Percentiles rank a stretch among this genome's conserved stretches.
Evolutionary conservation across 176 grass and related monocot genomes (phyloP).

Genomic region (Poa annua): DNA sequence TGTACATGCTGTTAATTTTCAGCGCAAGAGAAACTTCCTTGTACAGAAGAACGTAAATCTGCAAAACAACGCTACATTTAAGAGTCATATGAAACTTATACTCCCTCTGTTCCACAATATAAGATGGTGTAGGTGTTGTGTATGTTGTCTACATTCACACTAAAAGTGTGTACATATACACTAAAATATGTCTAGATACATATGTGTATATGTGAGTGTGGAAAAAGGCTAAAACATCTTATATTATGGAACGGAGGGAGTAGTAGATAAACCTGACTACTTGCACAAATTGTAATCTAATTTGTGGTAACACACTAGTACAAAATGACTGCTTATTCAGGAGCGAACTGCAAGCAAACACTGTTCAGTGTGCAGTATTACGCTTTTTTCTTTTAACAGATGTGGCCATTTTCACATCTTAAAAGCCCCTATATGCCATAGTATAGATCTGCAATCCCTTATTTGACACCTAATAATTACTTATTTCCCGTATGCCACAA

Average conservation of each 20-base stretch:
- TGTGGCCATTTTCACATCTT: background rate
- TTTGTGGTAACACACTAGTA: background rate
- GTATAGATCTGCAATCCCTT: background rate
- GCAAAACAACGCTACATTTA: conserved; percentile 37
- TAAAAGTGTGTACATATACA: too few species aligned
- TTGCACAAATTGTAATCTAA: background rate
- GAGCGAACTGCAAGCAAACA: background rate
- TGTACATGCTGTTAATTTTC: conserved; percentile 98
- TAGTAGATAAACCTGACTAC: conserved; percentile 3
- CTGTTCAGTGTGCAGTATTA: background rate
- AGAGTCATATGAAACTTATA: background rate
- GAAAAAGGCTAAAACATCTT: too few species aligned
- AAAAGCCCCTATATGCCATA: background rate
- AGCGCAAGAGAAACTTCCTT: conserved; percentile 95
- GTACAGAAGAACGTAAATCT: conserved; percentile 97
- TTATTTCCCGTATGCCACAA: background rate
- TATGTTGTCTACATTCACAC: too few species aligned
- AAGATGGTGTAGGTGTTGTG: too few species aligned
- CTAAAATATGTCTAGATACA: too few species aligned
- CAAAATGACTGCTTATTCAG: background rate
- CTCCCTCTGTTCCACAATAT: too few species aligned
- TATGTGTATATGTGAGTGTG: too few species aligned
- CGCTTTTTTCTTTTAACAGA: background rate
- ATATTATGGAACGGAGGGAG: too few species aligned
- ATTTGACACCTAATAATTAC: background rate